These are phyloP conservation scores for Aspergillus asperescens DNA, from an alignment of 495 filamentous ascomycete species.

Conservation along the genomic window DNA sequence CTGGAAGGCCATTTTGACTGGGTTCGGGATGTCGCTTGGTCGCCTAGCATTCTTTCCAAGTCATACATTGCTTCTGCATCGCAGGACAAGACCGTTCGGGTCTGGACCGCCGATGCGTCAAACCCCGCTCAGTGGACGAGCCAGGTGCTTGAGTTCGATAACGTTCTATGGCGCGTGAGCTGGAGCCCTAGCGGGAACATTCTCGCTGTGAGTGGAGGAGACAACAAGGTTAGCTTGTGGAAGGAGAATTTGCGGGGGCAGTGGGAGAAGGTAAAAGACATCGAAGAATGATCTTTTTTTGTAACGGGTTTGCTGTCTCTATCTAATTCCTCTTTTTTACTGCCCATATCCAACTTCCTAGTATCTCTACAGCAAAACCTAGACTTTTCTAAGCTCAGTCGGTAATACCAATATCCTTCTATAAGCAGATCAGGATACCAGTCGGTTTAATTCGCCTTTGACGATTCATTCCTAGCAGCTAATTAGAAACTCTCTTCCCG, in stretches of 20 bases:
- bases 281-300: slow-evolving; percentile 65
- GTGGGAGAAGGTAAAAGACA: slow-evolving; percentile 94
- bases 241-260: slow-evolving; percentile 58
- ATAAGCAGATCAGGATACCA: background rate
- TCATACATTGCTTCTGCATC: slow-evolving; percentile 89
- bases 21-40: slow-evolving; percentile 98
- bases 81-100: slow-evolving; percentile 95
- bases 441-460: too few relatives aligned
- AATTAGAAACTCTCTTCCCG: too few relatives aligned
- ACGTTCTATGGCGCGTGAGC: slow-evolving; percentile 89
- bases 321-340: slow-evolving; percentile 6
- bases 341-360: background rate
- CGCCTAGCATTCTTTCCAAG: slow-evolving; percentile 86
- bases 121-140: slow-evolving; percentile 65
- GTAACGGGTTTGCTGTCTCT: slow-evolving; percentile 12
- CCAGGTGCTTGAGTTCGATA: slow-evolving; percentile 80
- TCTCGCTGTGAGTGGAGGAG: slow-evolving; percentile 83
- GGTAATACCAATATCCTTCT: background rate
- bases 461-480: too few relatives aligned
- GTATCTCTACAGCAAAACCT: background rate
- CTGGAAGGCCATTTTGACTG: slow-evolving; percentile 83
- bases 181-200: slow-evolving; percentile 99
- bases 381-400: background rate
- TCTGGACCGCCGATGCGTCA: slow-evolving; percentile 79
- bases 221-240: slow-evolving; percentile 85